phyloP scores from a whole-genome alignment of 768 basidiomycete genomes.

The Lepiota brunneoincarnata region DNA sequence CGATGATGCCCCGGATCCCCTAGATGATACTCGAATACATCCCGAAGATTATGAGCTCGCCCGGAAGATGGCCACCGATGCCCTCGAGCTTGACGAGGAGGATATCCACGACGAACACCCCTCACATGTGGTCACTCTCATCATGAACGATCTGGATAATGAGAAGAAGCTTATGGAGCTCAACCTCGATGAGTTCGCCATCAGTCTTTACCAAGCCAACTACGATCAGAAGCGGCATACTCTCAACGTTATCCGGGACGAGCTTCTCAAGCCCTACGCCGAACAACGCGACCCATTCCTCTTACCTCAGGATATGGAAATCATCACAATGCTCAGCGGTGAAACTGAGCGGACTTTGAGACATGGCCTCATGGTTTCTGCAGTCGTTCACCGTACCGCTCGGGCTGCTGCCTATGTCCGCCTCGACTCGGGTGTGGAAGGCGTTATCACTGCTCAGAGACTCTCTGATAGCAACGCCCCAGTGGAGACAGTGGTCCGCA shows the following conservation, averaged over 20 bases:
- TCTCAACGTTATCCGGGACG: constrained; percentile 83
- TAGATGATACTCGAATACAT: constrained; percentile 95
- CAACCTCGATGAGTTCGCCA: constrained; percentile 94
- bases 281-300: constrained; percentile 71
- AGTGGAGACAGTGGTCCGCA: constrained; percentile 53
- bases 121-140: constrained; percentile 80
- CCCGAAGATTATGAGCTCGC: constrained; percentile 98
- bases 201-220: constrained; percentile 83
- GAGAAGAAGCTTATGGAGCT: constrained; percentile 84
- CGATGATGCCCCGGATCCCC: constrained; percentile 77
- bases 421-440: constrained; percentile 94
- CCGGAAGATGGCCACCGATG: constrained; percentile 97
- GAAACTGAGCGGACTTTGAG: constrained; percentile 80
- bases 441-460: constrained; percentile 60
- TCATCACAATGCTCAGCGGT: constrained; percentile 93
- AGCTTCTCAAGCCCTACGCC: constrained; percentile 76
- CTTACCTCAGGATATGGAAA: constrained; percentile 69
- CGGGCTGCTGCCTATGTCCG: constrained; percentile 56
- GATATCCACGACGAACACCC: constrained; percentile 92
- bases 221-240: constrained; percentile 87
- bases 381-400: constrained; percentile 58
- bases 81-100: constrained; percentile 96
- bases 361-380: constrained; percentile 80
- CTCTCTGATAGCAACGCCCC: constrained; percentile 49
- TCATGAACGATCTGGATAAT: constrained; percentile 82